Evolutionary conservation across 306 rosid genomes (phyloP).

Genomic region (Rubus idaeus): DNA sequence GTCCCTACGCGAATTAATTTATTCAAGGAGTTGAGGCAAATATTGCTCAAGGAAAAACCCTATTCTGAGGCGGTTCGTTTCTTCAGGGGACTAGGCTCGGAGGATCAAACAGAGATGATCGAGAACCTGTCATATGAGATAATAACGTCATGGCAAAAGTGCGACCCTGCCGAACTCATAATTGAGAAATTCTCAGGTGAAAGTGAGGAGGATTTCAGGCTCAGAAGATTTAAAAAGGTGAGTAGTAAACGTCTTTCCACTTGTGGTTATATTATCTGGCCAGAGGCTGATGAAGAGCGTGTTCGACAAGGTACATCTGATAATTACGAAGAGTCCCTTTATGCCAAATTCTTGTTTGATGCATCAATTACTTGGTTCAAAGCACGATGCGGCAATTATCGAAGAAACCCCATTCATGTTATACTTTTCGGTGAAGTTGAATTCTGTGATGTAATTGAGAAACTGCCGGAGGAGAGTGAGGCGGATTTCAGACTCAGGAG

Average conservation of each 20-base stretch:
- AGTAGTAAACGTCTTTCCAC: background rate
- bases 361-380: background rate
- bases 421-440: too few species aligned
- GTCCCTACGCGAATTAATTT: background rate
- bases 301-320: background rate
- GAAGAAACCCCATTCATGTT: too few species aligned
- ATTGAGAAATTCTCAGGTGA: background rate
- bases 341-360: background rate
- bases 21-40: background rate
- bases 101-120: background rate
- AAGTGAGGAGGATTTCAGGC: background rate
- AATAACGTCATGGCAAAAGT: too few species aligned
- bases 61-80: background rate
- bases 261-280: background rate
- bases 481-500: too few species aligned
- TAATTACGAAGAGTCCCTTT: background rate
- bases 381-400: too few species aligned
- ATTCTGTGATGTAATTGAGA: too few species aligned
- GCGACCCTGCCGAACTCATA: background rate
- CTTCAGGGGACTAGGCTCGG: background rate
- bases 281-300: background rate
- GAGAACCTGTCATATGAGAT: background rate
- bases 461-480: too few species aligned
- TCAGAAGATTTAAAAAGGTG: background rate
- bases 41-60: too few species aligned